Conservation (phyloP, 225 moss, liverwort and hornwort species). For the Anthoceros angustus region DNA sequence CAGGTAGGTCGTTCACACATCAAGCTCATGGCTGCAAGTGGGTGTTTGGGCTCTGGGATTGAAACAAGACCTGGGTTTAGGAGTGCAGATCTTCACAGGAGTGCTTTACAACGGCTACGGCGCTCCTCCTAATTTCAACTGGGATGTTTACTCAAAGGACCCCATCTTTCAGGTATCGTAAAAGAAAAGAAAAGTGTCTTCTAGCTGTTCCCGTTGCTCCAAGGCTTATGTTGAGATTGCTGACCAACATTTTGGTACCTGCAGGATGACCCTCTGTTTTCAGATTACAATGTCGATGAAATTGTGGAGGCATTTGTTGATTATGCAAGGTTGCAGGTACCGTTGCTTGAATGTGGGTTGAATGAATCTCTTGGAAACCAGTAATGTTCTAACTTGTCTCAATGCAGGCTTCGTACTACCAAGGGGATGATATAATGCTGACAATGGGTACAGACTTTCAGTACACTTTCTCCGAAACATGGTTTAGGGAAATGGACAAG, state of each 20-base stretch:
- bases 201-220: not conserved
- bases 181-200: not conserved
- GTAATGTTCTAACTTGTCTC: not conserved
- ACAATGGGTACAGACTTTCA: constrained; percentile 91
- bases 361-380: not conserved
- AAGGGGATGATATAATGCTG: constrained; percentile 81
- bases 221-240: not conserved
- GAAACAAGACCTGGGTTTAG: not conserved
- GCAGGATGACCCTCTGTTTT: constrained; percentile 69
- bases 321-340: constrained; percentile 38
- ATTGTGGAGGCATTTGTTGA: constrained; percentile 67
- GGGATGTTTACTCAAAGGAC: constrained; percentile 40
- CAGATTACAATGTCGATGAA: constrained; percentile 68
- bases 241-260: constrained; percentile 6
- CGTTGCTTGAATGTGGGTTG: constrained; percentile 9
- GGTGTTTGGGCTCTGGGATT: not conserved
- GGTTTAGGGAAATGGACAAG: constrained; percentile 95
- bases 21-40: not conserved
- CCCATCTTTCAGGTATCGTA: constrained; percentile 40
- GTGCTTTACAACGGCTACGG: constrained; percentile 67
- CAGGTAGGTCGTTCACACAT: constrained; percentile 21
- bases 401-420: constrained; percentile 40
- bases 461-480: constrained; percentile 83
- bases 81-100: constrained; percentile 65
- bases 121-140: constrained; percentile 55